Evolutionary conservation across 441 rosid genomes (phyloP), one percentile per base, ranked within the genome.

Genomic region (Macaranga tanarius): DNA sequence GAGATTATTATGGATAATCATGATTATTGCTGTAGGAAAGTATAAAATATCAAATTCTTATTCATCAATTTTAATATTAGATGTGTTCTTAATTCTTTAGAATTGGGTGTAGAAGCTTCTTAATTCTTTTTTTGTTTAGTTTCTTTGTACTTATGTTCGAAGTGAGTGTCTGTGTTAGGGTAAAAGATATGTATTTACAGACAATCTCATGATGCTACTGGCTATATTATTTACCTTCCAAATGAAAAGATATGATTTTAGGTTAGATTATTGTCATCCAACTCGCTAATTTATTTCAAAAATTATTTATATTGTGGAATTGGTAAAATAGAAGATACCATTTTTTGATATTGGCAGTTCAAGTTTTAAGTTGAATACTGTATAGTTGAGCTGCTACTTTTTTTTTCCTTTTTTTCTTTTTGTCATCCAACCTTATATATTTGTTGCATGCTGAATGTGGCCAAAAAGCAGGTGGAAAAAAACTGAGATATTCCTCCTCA

Each of bases 401-500:
- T 28, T 4, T 28, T 26, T 13, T 2, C 28, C 28, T 51, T 48
- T 22, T 52, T 23, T 11, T 22, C 1, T 15, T 48, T 12, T 48
- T 48, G 12, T 4, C 50, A 45, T 11, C 2, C 13, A 13, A 3
- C 12, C 38, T 55, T 42, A 3, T 22, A 55, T 13, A 20, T 68
- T 38, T 68, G 51, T n/a, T 68, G 47, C 62, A 38, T 67, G 34
- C 48, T 62, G 7, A 62, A 62, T 65, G 38, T 44, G 34, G 19
- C 54, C 22, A 15, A 44, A 48, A 40, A 9, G 51, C 1, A n/a
- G n/a, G n/a, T n/a, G n/a, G n/a, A n/a, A n/a, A n/a, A n/a, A n/a
- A n/a, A n/a, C n/a, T n/a, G n/a, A n/a, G n/a, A n/a, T n/a, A n/a
- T n/a, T n/a, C n/a, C n/a, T n/a, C n/a, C n/a, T n/a, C 48, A 65